Percentiles rank a stretch among this genome's conserved stretches.
These are phyloP conservation scores for Fusarium sp. DNA, from an alignment of 2,329 filamentous ascomycete species.

Conservation along the genomic window DNA sequence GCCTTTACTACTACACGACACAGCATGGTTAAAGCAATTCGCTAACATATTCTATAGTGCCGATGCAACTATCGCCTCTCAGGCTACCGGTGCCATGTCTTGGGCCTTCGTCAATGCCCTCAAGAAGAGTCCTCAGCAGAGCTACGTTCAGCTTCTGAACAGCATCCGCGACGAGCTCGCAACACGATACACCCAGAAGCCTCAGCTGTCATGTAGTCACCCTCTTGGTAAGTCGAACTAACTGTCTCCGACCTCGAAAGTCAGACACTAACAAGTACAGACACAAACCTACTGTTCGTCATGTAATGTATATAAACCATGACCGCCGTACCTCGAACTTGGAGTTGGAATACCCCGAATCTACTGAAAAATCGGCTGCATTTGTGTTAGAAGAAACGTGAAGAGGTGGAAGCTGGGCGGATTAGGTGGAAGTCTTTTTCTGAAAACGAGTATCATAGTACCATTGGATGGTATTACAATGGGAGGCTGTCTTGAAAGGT, in stretches of 20 bases:
- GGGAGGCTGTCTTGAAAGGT: constrained; percentile 25
- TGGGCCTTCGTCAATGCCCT: constrained; percentile 95
- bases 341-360: constrained; percentile 17
- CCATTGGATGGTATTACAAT: constrained; percentile 11
- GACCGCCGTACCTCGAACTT: constrained; percentile 19
- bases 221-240: constrained; percentile 77
- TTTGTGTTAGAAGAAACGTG: background rate
- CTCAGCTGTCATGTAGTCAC: constrained; percentile 96
- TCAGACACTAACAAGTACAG: constrained; percentile 47
- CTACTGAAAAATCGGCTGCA: background rate
- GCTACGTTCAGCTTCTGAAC: constrained; percentile 95
- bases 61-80: constrained; percentile 88
- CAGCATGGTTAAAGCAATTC: background rate
- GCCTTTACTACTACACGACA: background rate
- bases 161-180: constrained; percentile 93
- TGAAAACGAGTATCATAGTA: background rate
- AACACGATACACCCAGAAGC: constrained; percentile 91
- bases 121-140: constrained; percentile 97
- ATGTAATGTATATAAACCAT: constrained; percentile 56
- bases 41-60: constrained; percentile 63
- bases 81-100: constrained; percentile 97
- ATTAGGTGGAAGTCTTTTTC: background rate
- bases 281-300: constrained; percentile 71
- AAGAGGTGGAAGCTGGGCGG: background rate
- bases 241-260: background rate